Conservation (phyloP, 805 yeast species). For the Lipomyces oligophaga region DNA sequence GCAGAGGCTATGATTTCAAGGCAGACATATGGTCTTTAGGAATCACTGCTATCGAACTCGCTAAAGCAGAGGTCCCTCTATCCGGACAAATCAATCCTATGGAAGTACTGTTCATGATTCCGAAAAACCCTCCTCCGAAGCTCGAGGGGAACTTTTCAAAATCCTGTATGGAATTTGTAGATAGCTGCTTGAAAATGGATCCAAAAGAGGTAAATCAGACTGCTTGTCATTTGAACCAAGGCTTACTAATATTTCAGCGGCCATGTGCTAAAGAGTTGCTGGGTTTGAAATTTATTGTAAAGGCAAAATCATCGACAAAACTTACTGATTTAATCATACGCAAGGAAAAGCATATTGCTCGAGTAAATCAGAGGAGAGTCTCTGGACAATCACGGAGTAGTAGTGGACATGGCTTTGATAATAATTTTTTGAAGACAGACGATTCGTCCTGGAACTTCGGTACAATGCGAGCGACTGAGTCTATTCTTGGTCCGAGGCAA, state of each 20-base stretch:
- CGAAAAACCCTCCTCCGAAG: conserved; percentile 59
- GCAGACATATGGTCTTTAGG: conserved; percentile 98
- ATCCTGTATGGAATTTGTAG: conserved; percentile 53
- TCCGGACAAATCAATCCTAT: conserved; percentile 69
- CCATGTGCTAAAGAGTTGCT: conserved; percentile 59
- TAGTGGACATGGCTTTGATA: neutral
- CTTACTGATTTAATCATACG: neutral
- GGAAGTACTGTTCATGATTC: conserved; percentile 70
- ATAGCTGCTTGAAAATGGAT: conserved; percentile 61
- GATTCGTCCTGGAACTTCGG: conserved; percentile 24
- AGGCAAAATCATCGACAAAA: too few relatives aligned
- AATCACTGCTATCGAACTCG: conserved; percentile 81
- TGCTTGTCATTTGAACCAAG: neutral
- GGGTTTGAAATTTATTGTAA: conserved; percentile 51
- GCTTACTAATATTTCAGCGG: conserved; percentile 39
- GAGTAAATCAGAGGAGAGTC: too few relatives aligned
- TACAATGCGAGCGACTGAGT: conserved; percentile 15
- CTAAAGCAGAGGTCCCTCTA: conserved; percentile 79
- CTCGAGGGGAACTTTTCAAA: conserved; percentile 44
- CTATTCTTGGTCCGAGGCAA: neutral
- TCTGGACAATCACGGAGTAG: too few relatives aligned
- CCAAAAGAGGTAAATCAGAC: conserved; percentile 44
- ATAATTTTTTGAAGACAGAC: conserved; percentile 7
- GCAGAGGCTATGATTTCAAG: conserved; percentile 70
- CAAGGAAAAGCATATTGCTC: too few relatives aligned